A percentile compares a stretch with the other conserved stretches of the same genome.
Conservation (phyloP, 2,329 filamentous ascomycete genomes). For the Lithohypha guttulata region DNA sequence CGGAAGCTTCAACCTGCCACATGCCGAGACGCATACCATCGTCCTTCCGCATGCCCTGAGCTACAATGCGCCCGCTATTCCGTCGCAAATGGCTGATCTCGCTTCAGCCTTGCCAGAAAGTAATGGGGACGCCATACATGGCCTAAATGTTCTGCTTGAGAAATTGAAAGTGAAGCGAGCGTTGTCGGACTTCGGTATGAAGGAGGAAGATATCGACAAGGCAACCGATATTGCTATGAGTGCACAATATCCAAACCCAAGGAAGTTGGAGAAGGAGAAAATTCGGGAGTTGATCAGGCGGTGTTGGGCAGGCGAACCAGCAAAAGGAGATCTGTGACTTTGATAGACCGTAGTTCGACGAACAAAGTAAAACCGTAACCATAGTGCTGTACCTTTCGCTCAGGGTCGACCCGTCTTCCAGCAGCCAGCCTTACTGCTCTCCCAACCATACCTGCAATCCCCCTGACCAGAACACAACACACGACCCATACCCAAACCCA, state of each 20-base stretch:
- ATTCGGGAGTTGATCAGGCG: conserved; percentile 48
- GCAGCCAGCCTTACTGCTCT: too few relatives aligned
- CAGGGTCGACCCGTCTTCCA: too few relatives aligned
- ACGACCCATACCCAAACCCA: too few relatives aligned
- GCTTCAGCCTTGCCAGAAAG: conserved; percentile 45
- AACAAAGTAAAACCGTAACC: too few relatives aligned
- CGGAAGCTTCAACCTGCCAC: conserved; percentile 52
- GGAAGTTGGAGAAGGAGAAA: conserved; percentile 40
- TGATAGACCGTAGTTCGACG: too few relatives aligned
- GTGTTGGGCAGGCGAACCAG: conserved; percentile 48
- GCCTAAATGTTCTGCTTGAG: conserved; percentile 45
- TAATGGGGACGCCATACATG: conserved; percentile 47
- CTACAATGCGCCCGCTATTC: conserved; percentile 49
- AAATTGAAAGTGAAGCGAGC: conserved; percentile 44
- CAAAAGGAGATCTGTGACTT: too few relatives aligned
- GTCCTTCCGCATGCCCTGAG: conserved; percentile 53
- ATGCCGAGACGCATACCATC: conserved; percentile 55
- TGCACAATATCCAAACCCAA: conserved; percentile 51
- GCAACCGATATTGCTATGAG: conserved; percentile 48
- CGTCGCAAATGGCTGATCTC: conserved; percentile 42
- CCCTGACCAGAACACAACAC: too few relatives aligned
- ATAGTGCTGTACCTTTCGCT: too few relatives aligned
- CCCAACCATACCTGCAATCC: too few relatives aligned
- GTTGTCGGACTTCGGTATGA: conserved; percentile 47
- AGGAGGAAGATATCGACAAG: conserved; percentile 50